These are phyloP conservation scores for Mycena leptocephala DNA, from an alignment of 768 basidiomycete genomes.

Conservation along the genomic window DNA sequence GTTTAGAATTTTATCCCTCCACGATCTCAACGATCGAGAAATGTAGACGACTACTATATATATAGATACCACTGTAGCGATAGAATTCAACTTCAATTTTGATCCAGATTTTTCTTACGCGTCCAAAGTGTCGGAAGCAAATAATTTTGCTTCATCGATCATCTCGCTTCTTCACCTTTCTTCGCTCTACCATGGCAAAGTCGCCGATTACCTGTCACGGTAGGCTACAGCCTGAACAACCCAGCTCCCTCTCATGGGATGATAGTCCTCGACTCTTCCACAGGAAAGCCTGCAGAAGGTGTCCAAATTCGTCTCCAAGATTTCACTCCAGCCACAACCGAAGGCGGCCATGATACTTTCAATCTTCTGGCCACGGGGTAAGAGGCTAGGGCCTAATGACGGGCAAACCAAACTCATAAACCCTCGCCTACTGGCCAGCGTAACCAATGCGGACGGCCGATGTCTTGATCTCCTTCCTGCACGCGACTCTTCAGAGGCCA, in stretches of 20 bases:
- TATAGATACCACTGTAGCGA: constrained; percentile 28
- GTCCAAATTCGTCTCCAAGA: constrained; percentile 77
- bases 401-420: not conserved
- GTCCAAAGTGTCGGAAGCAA: too few species aligned
- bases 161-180: not conserved
- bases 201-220: constrained; percentile 96
- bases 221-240: constrained; percentile 47
- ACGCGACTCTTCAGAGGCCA: constrained; percentile 60
- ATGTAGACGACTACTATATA: constrained; percentile 29
- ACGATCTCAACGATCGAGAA: constrained; percentile 33
- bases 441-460: constrained; percentile 88
- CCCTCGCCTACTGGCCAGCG: constrained; percentile 56
- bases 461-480: constrained; percentile 83
- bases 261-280: constrained; percentile 88
- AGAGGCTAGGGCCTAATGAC: constrained; percentile 23
- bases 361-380: constrained; percentile 76
- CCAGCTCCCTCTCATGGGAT: not conserved
- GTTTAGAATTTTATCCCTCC: constrained; percentile 25
- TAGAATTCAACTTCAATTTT: constrained; percentile 35
- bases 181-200: constrained; percentile 57
- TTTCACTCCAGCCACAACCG: constrained; percentile 38
- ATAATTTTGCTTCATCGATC: too few species aligned
- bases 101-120: not conserved
- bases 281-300: constrained; percentile 85
- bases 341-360: constrained; percentile 62